These are phyloP conservation scores for Colletotrichum orbiculare DNA, from an alignment of 2,329 filamentous ascomycete species.

Conservation along the genomic window DNA sequence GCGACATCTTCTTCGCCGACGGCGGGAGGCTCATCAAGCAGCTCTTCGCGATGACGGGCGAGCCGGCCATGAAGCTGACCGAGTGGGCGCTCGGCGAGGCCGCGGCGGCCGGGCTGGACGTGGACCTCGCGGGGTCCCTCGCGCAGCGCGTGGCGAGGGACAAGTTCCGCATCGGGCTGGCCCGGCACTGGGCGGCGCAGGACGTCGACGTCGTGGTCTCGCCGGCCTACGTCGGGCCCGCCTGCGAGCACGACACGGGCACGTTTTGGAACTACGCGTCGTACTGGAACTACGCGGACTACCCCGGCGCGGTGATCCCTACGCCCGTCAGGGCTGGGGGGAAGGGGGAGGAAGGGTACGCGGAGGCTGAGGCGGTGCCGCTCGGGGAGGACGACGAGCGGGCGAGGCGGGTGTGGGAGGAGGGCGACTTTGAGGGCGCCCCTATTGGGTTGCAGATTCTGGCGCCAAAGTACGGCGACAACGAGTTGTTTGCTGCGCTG, in stretches of 20 bases:
- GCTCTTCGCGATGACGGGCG: constrained; percentile 50
- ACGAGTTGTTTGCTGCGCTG: constrained; percentile 46
- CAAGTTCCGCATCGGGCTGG: constrained; percentile 46
- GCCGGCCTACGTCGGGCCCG: constrained; percentile 50
- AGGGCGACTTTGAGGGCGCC: constrained; percentile 51
- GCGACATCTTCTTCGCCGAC: constrained; percentile 59
- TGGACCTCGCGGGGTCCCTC: constrained; percentile 37
- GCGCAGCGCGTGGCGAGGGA: constrained; percentile 44
- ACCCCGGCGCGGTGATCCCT: constrained; percentile 48
- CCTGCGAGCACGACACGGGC: constrained; percentile 49
- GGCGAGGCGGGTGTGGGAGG: constrained; percentile 47
- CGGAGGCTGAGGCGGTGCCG: constrained; percentile 35
- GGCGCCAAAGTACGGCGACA: constrained; percentile 48
- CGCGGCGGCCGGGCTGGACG: constrained; percentile 39
- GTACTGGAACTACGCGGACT: constrained; percentile 52
- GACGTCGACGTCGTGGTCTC: constrained; percentile 51
- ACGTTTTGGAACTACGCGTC: constrained; percentile 50
- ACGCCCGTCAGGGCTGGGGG: constrained; percentile 44
- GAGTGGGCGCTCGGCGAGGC: constrained; percentile 51
- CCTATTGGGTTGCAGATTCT: constrained; percentile 49
- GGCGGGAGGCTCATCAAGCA: constrained; percentile 47
- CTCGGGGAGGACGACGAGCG: constrained; percentile 45
- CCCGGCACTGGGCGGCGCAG: constrained; percentile 47
- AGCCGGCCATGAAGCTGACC: constrained; percentile 57
- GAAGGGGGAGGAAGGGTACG: constrained; percentile 43